phyloP scores from a whole-genome alignment of 2,329 filamentous ascomycete species.

The Chlorencoelia australis region DNA sequence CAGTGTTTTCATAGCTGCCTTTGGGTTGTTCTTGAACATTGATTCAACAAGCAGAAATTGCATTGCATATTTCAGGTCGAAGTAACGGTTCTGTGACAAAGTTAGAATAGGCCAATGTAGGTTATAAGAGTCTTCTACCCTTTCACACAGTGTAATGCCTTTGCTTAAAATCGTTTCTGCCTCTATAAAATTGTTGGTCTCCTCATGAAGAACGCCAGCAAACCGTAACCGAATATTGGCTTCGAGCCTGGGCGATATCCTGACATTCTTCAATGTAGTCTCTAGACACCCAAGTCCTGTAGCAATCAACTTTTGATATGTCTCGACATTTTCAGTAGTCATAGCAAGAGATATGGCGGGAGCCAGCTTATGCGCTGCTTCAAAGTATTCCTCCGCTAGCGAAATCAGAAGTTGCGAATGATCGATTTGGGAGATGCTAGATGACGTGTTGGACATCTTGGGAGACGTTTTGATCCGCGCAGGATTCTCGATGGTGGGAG shows the following conservation, averaged over 20 bases:
- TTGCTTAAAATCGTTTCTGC: conserved; percentile 64
- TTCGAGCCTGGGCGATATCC: conserved; percentile 54
- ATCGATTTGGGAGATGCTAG: conserved; percentile 11
- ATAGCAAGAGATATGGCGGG: conserved; percentile 39
- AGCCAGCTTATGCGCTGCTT: conserved; percentile 49
- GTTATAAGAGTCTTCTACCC: conserved; percentile 33
- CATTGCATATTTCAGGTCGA: conserved; percentile 68
- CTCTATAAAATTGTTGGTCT: conserved; percentile 66
- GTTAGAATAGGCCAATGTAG: neutral
- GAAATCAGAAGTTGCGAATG: conserved; percentile 43
- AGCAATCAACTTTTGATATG: conserved; percentile 63
- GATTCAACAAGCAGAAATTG: conserved; percentile 63
- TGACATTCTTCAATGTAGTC: conserved; percentile 51
- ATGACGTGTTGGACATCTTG: conserved; percentile 5
- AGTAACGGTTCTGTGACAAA: conserved; percentile 38
- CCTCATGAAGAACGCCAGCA: conserved; percentile 57
- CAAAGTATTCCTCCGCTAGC: conserved; percentile 68
- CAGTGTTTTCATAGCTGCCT: conserved; percentile 61
- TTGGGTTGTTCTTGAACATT: conserved; percentile 59
- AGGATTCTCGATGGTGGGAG: conserved; percentile 4
- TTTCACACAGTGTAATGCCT: conserved; percentile 59
- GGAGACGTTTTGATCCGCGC: conserved; percentile 2
- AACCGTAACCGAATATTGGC: conserved; percentile 61
- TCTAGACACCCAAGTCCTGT: conserved; percentile 66
- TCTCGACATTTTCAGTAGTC: conserved; percentile 41